These are phyloP conservation scores for Fagus crenata DNA, from an alignment of 306 rosid species.

Conservation along the genomic window DNA sequence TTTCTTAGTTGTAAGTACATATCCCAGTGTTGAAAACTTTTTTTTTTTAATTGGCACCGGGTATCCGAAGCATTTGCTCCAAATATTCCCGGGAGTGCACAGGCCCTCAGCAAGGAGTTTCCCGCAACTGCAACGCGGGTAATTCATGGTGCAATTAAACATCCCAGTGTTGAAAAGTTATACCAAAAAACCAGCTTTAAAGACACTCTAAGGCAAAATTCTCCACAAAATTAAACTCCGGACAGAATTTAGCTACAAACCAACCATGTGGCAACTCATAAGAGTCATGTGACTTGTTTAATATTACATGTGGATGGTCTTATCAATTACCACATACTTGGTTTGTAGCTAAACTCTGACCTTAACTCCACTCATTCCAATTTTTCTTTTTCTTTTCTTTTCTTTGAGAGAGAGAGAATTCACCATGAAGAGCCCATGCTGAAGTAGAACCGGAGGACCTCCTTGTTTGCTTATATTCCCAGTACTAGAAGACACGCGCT, in stretches of 20 bases:
- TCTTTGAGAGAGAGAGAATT: constrained; percentile 9
- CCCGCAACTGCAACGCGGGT: too few species aligned
- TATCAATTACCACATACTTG: too few species aligned
- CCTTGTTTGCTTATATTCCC: constrained; percentile 27
- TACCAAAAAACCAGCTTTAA: not conserved
- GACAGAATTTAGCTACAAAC: not conserved
- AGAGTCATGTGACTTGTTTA: too few species aligned
- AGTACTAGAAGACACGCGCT: constrained; percentile 64
- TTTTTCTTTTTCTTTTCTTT: not conserved
- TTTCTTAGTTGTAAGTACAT: not conserved
- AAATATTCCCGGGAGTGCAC: too few species aligned
- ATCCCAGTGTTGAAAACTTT: constrained; percentile 7
- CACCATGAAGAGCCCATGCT: constrained; percentile 87
- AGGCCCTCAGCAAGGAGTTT: too few species aligned
- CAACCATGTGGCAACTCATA: not conserved
- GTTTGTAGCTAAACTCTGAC: too few species aligned
- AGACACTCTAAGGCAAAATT: not conserved
- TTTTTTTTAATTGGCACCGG: too few species aligned
- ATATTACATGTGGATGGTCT: too few species aligned
- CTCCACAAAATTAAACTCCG: not conserved
- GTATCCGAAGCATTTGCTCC: too few species aligned
- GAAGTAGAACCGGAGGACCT: constrained; percentile 80
- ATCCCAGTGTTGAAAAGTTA: constrained; percentile 7
- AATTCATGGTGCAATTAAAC: too few species aligned
- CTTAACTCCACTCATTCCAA: too few species aligned